Evolutionary conservation across 495 filamentous ascomycete genomes (phyloP), one percentile per base, ranked within the genome.

Genomic region (Penicillium pulvis): DNA sequence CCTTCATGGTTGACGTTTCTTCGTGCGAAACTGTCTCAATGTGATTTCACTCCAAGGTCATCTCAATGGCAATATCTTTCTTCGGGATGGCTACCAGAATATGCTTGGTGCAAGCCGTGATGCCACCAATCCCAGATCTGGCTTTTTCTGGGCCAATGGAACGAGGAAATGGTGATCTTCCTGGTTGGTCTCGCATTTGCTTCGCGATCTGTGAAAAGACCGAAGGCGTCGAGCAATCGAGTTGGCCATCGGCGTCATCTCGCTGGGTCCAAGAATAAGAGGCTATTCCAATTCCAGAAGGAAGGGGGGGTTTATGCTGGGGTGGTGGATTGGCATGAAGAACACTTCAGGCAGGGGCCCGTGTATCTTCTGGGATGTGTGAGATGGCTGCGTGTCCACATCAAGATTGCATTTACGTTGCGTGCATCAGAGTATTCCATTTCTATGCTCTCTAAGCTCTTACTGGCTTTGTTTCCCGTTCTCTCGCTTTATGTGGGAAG

Each of bases 351-450:
- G 58, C 35, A 69, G 66, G 16, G 83, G 83, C 1, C 83, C 81
- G 7, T 85, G 84, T 56, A 78, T 85, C 42, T 81, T 80, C 53
- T 85, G 82, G 83, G 78, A 76, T 41, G 16, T 67, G 16, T 58
- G 53, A 49, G 1, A n/a, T 3, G 26, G 6, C 6, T 6, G 26
- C n/a, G n/a, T n/a, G 26, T 28, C 2, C 26, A 28, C 39, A 6
- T 20, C 16, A 20, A 45, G 16, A 7, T n/a, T 23, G 43, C 43
- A 45, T 45, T 45, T 45, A n/a, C 16, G 16, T 45, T 3, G 19
- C 43, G 2, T 16, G 39, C 39, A 16, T 14, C 39, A 5, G 6
- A 5, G 1, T 11, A 3, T 45, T 20, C 10, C 16, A 17, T 5
- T 20, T 20, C 20, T 19, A 7, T 45, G 43, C 3, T 20, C 20